Evolutionary conservation across 2,329 filamentous ascomycete species (phyloP), one percentile per base, ranked within the genome.

Genomic region (Penicillium sp.): DNA sequence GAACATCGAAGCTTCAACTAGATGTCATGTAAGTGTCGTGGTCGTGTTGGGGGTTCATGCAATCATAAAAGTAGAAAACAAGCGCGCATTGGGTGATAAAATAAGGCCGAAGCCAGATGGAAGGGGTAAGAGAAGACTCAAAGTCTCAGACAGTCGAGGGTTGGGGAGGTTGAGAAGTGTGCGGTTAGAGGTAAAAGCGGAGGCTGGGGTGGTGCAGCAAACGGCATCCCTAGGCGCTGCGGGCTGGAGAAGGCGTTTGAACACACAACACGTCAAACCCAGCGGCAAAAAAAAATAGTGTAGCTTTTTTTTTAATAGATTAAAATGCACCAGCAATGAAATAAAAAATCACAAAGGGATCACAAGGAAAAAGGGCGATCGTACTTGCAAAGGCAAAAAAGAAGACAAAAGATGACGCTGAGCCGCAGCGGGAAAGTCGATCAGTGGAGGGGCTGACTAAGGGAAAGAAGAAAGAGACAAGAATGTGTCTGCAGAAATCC

Each of bases 121-220:
- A 67, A 67, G 63, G 49, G 61, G 61, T 63, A 65, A 66, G 67
- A 62, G 66, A 68, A 65, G 67, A 64, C 59, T 22, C 21, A 46
- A 45, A 48, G 39, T 52, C 48, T 55, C 40, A 57, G 52, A 39
- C 52, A 51, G 38, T 49, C 43, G 53, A 55, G 52, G 53, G 47
- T 31, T 52, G 45, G 46, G 52, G 49, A 34, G 42, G 34, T 43
- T 47, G 47, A 47, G 49, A 55, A 58, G 40, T 50, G 47, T 52
- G 47, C 36, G 49, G 31, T 40, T 42, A 22, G 38, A 47, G 43
- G 39, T 62, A 51, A 56, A 51, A 43, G 55, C 47, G 55, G 55
- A 63, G 61, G 61, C 62, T 64, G 60, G 61, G 55, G 58, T 54
- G 52, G 47, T 63, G 60, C 60, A 63, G 60, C 63, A 64, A 64